A percentile compares a stretch with the other conserved stretches of the same genome.
These are phyloP conservation scores for Fusarium torreyae DNA, from an alignment of 2,329 filamentous ascomycete species.

Conservation along the genomic window DNA sequence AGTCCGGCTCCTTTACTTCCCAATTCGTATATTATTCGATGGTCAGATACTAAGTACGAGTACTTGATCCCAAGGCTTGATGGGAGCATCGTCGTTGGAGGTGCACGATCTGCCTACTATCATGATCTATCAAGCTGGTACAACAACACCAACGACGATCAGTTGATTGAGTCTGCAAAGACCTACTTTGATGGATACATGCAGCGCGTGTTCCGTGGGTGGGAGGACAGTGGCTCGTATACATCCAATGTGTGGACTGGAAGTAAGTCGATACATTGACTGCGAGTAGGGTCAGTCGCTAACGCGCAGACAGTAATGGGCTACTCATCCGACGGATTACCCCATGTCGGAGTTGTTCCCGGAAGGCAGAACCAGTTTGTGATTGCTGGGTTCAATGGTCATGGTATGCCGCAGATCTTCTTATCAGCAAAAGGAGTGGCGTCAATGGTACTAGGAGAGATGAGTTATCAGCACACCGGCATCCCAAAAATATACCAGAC, in stretches of 20 bases:
- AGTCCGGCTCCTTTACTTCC: background rate
- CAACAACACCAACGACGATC: constrained; percentile 4
- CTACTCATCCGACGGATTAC: constrained; percentile 59
- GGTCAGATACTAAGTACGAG: constrained; percentile 15
- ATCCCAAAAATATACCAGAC: background rate
- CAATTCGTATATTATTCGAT: constrained; percentile 2
- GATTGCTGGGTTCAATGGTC: constrained; percentile 51
- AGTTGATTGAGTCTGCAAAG: constrained; percentile 1
- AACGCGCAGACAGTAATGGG: constrained; percentile 55
- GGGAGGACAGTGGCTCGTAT: constrained; percentile 60
- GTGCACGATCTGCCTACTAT: background rate
- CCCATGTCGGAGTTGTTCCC: constrained; percentile 62
- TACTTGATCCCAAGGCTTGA: constrained; percentile 11
- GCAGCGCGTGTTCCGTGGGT: constrained; percentile 63
- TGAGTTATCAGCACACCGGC: background rate
- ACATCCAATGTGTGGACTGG: constrained; percentile 52
- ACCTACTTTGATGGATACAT: constrained; percentile 64
- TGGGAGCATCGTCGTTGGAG: constrained; percentile 1
- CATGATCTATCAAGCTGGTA: constrained; percentile 10
- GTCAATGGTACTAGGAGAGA: background rate
- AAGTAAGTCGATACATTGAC: constrained; percentile 45
- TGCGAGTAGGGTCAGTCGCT: fast-evolving
- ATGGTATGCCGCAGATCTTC: constrained; percentile 63
- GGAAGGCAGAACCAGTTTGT: constrained; percentile 31
- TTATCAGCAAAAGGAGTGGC: constrained; percentile 14